A percentile compares a stretch with the other conserved stretches of the same genome.
These are phyloP conservation scores for Trypanosoma brucei DNA, from an alignment of 208 protist genomes.

Conservation along the genomic window DNA sequence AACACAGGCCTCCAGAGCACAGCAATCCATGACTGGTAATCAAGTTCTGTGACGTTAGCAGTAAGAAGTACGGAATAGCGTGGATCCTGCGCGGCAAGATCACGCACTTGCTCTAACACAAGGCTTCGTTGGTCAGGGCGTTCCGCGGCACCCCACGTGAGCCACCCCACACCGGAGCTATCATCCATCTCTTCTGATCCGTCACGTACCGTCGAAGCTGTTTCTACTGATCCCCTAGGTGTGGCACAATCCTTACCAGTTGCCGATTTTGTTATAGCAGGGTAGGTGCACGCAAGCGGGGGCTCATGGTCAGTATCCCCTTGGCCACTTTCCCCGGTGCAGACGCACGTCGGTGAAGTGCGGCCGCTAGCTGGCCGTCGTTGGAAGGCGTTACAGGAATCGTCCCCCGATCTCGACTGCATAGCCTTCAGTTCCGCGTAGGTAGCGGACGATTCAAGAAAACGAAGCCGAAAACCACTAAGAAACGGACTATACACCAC, in stretches of 20 bases:
- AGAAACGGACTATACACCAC: constrained; percentile 80
- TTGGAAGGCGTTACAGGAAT: background rate
- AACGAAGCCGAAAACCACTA: constrained; percentile 78
- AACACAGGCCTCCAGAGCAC: constrained; percentile 85
- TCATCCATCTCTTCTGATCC: constrained; percentile 3
- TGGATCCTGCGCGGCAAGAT: constrained; percentile 55
- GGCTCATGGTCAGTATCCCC: too few species aligned
- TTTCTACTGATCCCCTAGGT: background rate
- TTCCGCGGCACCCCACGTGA: constrained; percentile 73
- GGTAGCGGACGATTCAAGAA: constrained; percentile 49
- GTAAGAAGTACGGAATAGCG: constrained; percentile 59
- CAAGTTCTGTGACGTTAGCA: constrained; percentile 62
- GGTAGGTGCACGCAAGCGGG: too few species aligned
- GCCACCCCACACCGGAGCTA: constrained; percentile 36
- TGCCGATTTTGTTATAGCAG: too few species aligned
- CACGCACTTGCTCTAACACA: constrained; percentile 61
- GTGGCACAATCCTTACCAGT: background rate
- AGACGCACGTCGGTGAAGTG: background rate
- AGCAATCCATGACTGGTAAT: constrained; percentile 84
- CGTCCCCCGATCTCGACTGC: constrained; percentile 22
- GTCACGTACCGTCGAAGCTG: background rate
- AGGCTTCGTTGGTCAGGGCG: constrained; percentile 77
- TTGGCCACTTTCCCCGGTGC: too few species aligned
- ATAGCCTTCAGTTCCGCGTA: constrained; percentile 47
- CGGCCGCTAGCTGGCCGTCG: background rate